phyloP scores from a whole-genome alignment of 2,329 filamentous ascomycete genomes.

The Phyllosticta ampelicida region DNA sequence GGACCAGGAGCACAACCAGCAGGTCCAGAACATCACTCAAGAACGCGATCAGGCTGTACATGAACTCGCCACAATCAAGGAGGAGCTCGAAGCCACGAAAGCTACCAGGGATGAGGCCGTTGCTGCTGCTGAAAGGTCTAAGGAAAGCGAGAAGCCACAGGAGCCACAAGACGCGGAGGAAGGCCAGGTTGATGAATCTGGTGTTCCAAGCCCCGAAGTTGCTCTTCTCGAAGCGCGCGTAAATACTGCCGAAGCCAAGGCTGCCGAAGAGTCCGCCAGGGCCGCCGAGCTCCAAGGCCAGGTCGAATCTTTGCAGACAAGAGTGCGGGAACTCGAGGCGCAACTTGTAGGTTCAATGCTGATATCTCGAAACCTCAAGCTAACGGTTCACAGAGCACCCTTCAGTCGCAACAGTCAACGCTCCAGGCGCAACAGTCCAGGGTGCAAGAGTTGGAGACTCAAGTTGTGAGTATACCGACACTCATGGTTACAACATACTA shows the following conservation, averaged over 20 bases:
- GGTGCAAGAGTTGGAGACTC: conserved; percentile 53
- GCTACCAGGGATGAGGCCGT: conserved; percentile 55
- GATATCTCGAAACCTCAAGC: background rate
- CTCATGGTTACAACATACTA: conserved; percentile 2
- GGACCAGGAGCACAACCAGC: conserved; percentile 42
- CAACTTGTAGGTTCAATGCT: conserved; percentile 36
- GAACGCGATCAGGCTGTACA: conserved; percentile 19
- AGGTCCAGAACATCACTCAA: conserved; percentile 38
- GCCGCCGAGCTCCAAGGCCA: conserved; percentile 26
- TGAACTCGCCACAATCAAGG: conserved; percentile 18
- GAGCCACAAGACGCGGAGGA: conserved; percentile 41
- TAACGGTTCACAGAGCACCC: conserved; percentile 14
- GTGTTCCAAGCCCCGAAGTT: conserved; percentile 7
- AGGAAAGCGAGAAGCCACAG: conserved; percentile 2
- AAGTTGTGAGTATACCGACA: conserved; percentile 33
- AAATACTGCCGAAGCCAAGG: conserved; percentile 29
- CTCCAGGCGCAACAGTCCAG: conserved; percentile 28
- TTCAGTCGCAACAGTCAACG: background rate
- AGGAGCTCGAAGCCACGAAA: conserved; percentile 47
- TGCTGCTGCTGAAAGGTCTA: conserved; percentile 26
- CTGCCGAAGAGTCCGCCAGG: conserved; percentile 27
- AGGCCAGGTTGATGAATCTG: conserved; percentile 10
- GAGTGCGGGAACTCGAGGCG: conserved; percentile 52
- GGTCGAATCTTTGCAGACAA: conserved; percentile 45
- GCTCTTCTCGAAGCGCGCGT: conserved; percentile 25